phyloP scores from a whole-genome alignment of 495 filamentous ascomycete species.

The Penicillium arizonense region DNA sequence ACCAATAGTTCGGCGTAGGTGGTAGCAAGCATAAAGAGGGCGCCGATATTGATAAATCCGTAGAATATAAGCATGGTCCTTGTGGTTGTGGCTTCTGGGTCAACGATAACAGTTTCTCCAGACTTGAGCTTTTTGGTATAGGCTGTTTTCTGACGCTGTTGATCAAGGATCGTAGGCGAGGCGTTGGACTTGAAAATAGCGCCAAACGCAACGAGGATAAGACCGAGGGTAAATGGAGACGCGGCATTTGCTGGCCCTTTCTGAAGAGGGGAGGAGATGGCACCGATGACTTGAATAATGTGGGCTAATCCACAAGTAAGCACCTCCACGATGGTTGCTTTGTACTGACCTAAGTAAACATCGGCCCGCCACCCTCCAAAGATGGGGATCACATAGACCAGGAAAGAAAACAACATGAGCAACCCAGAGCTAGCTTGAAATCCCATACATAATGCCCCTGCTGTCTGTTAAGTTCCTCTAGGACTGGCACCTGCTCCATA shows the following conservation, averaged over 20 bases:
- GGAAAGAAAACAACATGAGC: conserved; percentile 27
- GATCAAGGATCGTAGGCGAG: conserved; percentile 34
- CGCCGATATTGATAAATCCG: conserved; percentile 34
- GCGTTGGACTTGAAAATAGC: conserved; percentile 38
- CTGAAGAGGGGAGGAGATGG: conserved; percentile 55
- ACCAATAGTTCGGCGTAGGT: conserved; percentile 39
- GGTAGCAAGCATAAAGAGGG: conserved; percentile 35
- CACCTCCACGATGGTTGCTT: conserved; percentile 53
- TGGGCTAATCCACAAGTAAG: conserved; percentile 60
- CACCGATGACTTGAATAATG: conserved; percentile 58
- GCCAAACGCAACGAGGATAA: conserved; percentile 40
- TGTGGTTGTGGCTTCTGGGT: conserved; percentile 29
- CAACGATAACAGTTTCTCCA: conserved; percentile 41
- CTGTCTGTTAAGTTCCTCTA: no score
- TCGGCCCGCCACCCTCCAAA: conserved; percentile 60
- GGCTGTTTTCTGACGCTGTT: conserved; percentile 24
- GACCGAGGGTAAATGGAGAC: conserved; percentile 54
- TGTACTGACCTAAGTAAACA: conserved; percentile 52
- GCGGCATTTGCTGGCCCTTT: conserved; percentile 46
- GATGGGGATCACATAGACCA: conserved; percentile 59
- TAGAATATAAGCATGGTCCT: conserved; percentile 38
- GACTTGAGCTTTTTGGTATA: conserved; percentile 32
- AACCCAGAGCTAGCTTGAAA: no score
- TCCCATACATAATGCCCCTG: no score
- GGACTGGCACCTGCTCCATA: no score